phyloP scores from a whole-genome alignment of 305 asterid species.

The Ilex paraguariensis region DNA sequence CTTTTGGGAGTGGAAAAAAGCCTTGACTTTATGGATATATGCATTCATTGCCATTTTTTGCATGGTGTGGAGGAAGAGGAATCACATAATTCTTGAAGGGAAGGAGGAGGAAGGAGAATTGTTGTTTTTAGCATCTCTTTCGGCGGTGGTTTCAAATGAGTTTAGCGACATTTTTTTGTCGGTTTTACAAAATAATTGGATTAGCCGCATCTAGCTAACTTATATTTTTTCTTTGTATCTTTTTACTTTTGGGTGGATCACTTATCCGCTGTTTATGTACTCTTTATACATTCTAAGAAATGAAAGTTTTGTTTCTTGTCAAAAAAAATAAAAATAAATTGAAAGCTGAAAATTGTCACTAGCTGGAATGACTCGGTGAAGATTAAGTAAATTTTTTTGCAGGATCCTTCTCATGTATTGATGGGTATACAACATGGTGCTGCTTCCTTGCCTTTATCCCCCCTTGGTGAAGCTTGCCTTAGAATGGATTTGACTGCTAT shows the following conservation, averaged over 20 bases:
- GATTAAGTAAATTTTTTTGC: not conserved
- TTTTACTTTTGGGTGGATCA: no score
- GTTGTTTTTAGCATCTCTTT: no score
- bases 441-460: not conserved
- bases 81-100: no score
- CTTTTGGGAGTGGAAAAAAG: no score
- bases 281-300: not conserved
- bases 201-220: not conserved
- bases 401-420: conserved; percentile 1
- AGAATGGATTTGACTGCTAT: conserved; percentile 6
- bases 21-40: no score
- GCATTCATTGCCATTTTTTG: no score
- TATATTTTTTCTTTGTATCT: no score
- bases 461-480: conserved; percentile 3
- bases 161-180: no score
- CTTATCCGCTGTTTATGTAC: not conserved
- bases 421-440: conserved; percentile 2
- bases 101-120: no score
- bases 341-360: not conserved
- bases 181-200: not conserved
- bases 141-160: no score
- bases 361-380: not conserved
- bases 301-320: not conserved
- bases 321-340: not conserved
- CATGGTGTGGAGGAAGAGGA: no score